phyloP scores from a whole-genome alignment of 2,329 filamentous ascomycete genomes.

The Clonostachys sp. region DNA sequence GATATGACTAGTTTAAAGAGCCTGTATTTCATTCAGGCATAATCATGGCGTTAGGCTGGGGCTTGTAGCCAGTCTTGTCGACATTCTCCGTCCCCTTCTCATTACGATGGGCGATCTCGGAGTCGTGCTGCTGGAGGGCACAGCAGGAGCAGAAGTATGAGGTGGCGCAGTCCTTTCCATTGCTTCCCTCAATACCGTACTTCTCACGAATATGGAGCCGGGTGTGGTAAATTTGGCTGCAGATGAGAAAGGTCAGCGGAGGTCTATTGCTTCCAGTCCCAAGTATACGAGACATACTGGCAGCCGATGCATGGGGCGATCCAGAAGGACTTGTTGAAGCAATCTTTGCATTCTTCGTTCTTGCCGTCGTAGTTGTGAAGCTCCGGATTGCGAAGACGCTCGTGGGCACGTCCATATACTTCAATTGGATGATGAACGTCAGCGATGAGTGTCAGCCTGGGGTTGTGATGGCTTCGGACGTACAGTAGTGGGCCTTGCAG shows the following conservation, averaged over 20 bases:
- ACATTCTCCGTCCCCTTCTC: slow-evolving; percentile 14
- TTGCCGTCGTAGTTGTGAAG: slow-evolving; percentile 28
- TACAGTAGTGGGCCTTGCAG: too few species aligned
- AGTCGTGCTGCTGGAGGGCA: slow-evolving; percentile 52
- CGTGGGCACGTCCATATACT: slow-evolving; percentile 38
- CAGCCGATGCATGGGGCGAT: neutral
- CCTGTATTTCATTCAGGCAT: slow-evolving; percentile 14
- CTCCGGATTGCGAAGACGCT: slow-evolving; percentile 36
- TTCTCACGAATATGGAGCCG: slow-evolving; percentile 46
- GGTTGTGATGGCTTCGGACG: too few species aligned
- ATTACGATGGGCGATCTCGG: slow-evolving; percentile 36
- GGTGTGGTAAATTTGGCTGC: slow-evolving; percentile 31
- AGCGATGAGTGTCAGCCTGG: too few species aligned
- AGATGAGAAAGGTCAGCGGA: too few species aligned
- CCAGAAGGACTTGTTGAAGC: neutral
- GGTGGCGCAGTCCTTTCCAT: slow-evolving; percentile 43
- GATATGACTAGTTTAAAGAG: too few species aligned
- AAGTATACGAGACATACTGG: slow-evolving; percentile 22
- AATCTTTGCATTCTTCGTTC: slow-evolving; percentile 33
- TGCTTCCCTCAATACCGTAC: slow-evolving; percentile 47
- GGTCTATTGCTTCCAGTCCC: too few species aligned
- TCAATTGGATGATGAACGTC: neutral
- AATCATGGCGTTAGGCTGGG: slow-evolving; percentile 28
- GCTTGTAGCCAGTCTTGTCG: slow-evolving; percentile 27
- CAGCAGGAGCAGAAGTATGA: slow-evolving; percentile 54